A percentile compares a stretch with the other conserved stretches of the same genome.
phyloP scores from a whole-genome alignment of 495 filamentous ascomycete species.

The Filosporella fistucella region DNA sequence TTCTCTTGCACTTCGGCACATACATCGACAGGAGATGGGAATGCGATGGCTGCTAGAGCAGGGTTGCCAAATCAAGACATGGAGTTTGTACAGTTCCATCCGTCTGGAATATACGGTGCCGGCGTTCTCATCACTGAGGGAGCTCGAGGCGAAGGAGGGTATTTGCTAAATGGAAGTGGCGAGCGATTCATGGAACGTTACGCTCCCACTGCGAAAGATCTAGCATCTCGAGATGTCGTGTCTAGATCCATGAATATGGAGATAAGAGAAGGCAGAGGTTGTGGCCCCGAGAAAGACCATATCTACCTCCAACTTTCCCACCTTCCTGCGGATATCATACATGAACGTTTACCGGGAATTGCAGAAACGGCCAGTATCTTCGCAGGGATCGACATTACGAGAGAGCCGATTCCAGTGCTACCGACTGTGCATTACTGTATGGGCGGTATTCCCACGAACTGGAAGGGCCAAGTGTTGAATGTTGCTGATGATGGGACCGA shows the following conservation, averaged over 20 bases:
- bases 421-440: conserved; percentile 99
- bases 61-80: conserved; percentile 98
- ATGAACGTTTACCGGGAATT: conserved; percentile 96
- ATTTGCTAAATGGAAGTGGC: conserved; percentile 92
- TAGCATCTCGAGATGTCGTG: conserved; percentile 88
- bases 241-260: conserved; percentile 96
- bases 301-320: conserved; percentile 96
- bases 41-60: conserved; percentile 97
- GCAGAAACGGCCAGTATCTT: conserved; percentile 97
- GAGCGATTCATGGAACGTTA: conserved; percentile 99
- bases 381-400: conserved; percentile 91
- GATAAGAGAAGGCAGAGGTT: conserved; percentile 94
- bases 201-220: conserved; percentile 94
- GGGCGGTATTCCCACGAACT: conserved; percentile 96
- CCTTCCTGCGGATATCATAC: conserved; percentile 82
- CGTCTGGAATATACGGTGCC: conserved; percentile 97
- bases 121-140: conserved; percentile 98
- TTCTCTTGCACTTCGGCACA: conserved; percentile 97
- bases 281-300: conserved; percentile 94
- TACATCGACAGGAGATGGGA: conserved; percentile 97
- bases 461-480: conserved; percentile 91
- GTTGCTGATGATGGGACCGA: conserved; percentile 80
- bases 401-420: conserved; percentile 94
- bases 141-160: conserved; percentile 96
- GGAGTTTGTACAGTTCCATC: conserved; percentile 99